Percentiles rank a stretch among this genome's conserved stretches.
Conservation (phyloP, 257 asterid species). For the Marsdenia floribunda region DNA sequence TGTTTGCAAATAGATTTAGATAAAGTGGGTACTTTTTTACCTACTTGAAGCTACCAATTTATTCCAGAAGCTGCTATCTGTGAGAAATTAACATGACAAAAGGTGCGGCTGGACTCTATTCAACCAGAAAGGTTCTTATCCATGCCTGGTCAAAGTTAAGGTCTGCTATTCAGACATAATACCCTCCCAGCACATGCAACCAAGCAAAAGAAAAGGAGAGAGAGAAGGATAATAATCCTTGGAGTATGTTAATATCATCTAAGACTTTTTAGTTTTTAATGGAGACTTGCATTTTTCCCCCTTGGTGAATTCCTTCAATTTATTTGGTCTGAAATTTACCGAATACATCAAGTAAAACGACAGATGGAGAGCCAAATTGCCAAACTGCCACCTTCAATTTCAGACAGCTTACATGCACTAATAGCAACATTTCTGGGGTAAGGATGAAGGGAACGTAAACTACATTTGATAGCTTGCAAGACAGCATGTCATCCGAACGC, state of each 20-base stretch:
- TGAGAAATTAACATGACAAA: not conserved
- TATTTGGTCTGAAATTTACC: not conserved
- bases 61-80: not conserved
- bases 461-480: no score
- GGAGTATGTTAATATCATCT: not conserved
- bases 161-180: not conserved
- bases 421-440: no score
- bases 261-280: not conserved
- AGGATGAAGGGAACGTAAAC: no score
- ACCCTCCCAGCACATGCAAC: not conserved
- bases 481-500: no score
- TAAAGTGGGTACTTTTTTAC: not conserved
- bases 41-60: not conserved
- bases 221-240: not conserved
- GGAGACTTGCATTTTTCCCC: not conserved
- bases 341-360: not conserved
- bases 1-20: not conserved
- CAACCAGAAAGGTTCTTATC: not conserved
- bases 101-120: not conserved
- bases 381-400: no score
- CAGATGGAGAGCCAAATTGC: not conserved
- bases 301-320: not conserved
- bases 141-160: not conserved
- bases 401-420: no score
- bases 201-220: not conserved